Conservation (phyloP, 2,329 filamentous ascomycete species). For the Clonostachys rosea region DNA sequence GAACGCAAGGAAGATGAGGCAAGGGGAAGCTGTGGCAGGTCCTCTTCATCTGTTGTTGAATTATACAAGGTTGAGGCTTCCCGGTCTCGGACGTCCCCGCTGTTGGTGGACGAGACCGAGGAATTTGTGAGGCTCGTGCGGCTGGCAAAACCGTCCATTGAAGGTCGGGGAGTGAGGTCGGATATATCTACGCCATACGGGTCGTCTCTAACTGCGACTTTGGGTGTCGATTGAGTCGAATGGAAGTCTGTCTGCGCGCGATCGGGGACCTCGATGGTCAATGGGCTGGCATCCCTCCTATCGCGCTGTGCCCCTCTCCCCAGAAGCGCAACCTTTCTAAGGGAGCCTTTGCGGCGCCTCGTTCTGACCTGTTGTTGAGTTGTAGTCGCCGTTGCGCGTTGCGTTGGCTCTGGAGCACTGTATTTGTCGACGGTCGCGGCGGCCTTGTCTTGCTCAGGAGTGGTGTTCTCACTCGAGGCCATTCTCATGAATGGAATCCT, state of each 20-base stretch:
- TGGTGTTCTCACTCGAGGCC: conserved; percentile 15
- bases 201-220: conserved; percentile 17
- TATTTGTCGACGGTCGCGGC: background rate
- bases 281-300: conserved; percentile 44
- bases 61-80: conserved; percentile 37
- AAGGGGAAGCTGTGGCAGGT: conserved; percentile 60
- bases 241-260: conserved; percentile 11
- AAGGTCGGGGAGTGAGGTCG: conserved; percentile 37
- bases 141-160: conserved; percentile 39
- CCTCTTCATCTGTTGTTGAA: conserved; percentile 77
- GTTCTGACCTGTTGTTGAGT: conserved; percentile 37
- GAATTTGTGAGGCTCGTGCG: conserved; percentile 10
- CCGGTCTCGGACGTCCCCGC: conserved; percentile 4
- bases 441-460: conserved; percentile 24
- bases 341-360: conserved; percentile 74
- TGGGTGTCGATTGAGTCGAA: conserved; percentile 8
- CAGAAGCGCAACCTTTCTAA: conserved; percentile 81
- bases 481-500: conserved; percentile 64
- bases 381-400: conserved; percentile 18
- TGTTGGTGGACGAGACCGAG: background rate
- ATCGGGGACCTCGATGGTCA: conserved; percentile 34
- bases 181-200: conserved; percentile 41
- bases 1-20: conserved; percentile 36
- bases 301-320: conserved; percentile 66
- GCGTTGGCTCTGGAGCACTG: conserved; percentile 6